Conservation (phyloP, 2,329 filamentous ascomycete genomes). For the Didymella glomerata region DNA sequence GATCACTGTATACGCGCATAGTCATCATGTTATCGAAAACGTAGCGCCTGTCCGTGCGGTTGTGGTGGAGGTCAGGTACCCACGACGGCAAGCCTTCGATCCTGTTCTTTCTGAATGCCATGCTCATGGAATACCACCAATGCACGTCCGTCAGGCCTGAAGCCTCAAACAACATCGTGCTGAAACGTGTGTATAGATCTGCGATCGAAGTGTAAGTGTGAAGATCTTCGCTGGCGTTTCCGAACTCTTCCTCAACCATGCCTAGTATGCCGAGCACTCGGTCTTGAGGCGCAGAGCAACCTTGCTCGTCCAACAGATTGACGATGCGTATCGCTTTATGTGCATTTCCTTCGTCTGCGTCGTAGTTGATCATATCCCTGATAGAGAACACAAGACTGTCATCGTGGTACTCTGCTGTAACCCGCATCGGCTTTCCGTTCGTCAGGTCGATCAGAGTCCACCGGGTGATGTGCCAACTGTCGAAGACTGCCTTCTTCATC, state of each 20-base stretch:
- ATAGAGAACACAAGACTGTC: constrained; percentile 5
- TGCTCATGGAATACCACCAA: constrained; percentile 12
- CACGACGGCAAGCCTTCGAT: constrained; percentile 10
- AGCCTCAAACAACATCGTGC: constrained; percentile 1
- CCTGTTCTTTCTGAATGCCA: constrained; percentile 9
- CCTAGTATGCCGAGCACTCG: constrained; percentile 9
- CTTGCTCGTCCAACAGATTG: constrained; percentile 7
- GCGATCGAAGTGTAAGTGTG: constrained; percentile 2
- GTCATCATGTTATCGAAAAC: constrained; percentile 5
- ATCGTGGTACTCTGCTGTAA: constrained; percentile 1
- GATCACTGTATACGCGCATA: background rate
- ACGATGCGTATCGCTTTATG: constrained; percentile 10
- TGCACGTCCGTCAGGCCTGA: constrained; percentile 3
- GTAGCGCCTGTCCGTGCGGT: background rate
- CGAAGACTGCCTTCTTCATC: background rate
- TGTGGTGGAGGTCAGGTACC: constrained; percentile 11
- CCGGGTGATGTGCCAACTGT: constrained; percentile 1
- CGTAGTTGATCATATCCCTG: background rate
- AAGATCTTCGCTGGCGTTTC: background rate
- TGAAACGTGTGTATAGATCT: constrained; percentile 8
- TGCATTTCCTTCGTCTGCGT: background rate
- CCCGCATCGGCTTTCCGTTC: background rate
- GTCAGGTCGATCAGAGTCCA: constrained; percentile 6
- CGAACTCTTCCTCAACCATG: constrained; percentile 11
- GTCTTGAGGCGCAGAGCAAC: constrained; percentile 9